Base-by-base conservation (phyloP, 148 eudicot species). In the Polygonum aviculare region DNA sequence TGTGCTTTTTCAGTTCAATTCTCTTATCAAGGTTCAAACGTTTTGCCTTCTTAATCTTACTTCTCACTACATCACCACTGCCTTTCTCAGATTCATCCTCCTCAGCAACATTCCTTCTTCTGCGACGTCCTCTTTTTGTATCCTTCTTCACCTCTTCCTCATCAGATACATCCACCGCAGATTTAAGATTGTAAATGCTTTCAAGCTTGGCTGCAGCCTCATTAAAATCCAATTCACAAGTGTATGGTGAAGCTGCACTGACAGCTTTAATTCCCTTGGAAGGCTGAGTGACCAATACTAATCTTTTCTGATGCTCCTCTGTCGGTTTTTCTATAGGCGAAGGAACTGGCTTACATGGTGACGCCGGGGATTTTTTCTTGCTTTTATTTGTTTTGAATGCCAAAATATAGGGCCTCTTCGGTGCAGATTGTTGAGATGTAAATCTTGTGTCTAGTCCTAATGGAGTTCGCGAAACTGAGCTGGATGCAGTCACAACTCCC, bases 401-500 rank as follows among this genome's bases (percentile, higher is more conserved):
- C 72, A 91, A 49, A 74, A 89, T 81, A 18, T 78, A 41, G 69
- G 89, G 82, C 72, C 81, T 91, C 80, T 81, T 88, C 2, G 51
- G 40, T 50, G 85, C 77, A 78, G 85, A 75, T 70, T 81, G 80
- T 62, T 75, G 84, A 45, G 78, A 73, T 72, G 90, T 81, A 45
- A 80, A 79, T 78, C 74, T 83, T 74, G 86, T 59, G 74, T 81
- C 85, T 74, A 91, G 79, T 81, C 91, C 94, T 62, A 88, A 49
- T 14, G 94, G 88, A 71, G 89, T 83, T 82, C 89, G 82, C 40
- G 97, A 84, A 63, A 91, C 99, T 63, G 99, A 87, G 79, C 93
- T 93, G 65, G 98, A 90, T 73, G 88, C 89, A 55, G 94, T 89
- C 85, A 95, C 98, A 82, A 93, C 94, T 86, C 99, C 98, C 99